Evolutionary conservation across 2,329 filamentous ascomycete species (phyloP).

Genomic region (Zymoseptoria crescenta): DNA sequence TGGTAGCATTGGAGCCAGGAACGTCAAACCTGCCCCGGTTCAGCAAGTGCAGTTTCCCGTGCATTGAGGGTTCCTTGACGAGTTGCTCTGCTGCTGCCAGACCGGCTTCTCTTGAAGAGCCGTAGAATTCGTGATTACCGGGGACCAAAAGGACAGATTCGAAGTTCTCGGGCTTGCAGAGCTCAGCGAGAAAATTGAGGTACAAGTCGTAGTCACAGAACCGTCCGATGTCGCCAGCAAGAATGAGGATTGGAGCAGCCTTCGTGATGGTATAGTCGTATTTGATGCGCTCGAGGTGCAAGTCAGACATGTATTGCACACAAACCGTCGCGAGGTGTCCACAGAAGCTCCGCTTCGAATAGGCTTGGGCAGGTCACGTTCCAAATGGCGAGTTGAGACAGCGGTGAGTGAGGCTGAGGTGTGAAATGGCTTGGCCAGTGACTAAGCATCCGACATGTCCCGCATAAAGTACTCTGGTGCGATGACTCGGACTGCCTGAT

Average conservation of each 20-base stretch:
- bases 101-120: constrained; percentile 33
- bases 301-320: constrained; percentile 44
- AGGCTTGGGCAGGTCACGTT: no score
- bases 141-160: constrained; percentile 43
- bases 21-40: constrained; percentile 36
- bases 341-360: no score
- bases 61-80: constrained; percentile 33
- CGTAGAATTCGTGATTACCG: constrained; percentile 51
- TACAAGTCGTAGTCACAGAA: constrained; percentile 42
- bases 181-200: constrained; percentile 37
- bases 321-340: no score
- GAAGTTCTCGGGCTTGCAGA: constrained; percentile 33
- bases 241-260: constrained; percentile 35
- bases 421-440: not conserved
- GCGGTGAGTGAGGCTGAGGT: not conserved
- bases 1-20: constrained; percentile 33
- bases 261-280: constrained; percentile 34
- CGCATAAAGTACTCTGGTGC: no score
- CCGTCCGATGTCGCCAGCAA: constrained; percentile 46
- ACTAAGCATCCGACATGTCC: no score
- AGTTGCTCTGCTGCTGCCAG: constrained; percentile 34
- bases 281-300: constrained; percentile 41
- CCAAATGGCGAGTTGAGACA: no score
- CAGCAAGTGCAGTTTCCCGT: constrained; percentile 34
- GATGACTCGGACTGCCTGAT: no score